Conservation (phyloP, 1,284 basidiomycete genomes). For the Phellopilus nigrolimitatus region DNA sequence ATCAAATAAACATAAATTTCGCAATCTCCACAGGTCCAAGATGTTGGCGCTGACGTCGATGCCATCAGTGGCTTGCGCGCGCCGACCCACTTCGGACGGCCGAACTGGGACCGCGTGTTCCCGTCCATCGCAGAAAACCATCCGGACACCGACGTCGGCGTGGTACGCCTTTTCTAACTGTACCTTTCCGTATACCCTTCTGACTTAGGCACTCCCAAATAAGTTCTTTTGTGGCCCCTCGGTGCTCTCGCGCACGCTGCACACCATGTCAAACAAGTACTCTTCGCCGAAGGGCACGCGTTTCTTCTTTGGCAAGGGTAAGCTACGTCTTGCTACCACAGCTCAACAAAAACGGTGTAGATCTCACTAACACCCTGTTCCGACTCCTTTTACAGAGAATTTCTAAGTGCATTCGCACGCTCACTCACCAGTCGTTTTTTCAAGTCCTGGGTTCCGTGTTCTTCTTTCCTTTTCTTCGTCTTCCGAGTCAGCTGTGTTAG, state of each 20-base stretch:
- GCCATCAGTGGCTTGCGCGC: constrained; percentile 80
- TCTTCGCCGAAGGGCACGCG: constrained; percentile 75
- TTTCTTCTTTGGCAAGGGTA: constrained; percentile 86
- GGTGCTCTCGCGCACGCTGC: constrained; percentile 64
- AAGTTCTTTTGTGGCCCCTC: constrained; percentile 81
- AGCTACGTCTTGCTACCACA: constrained; percentile 21
- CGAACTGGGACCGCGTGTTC: constrained; percentile 90
- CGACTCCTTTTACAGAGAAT: constrained; percentile 23
- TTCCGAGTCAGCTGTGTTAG: no score
- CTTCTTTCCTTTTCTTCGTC: no score
- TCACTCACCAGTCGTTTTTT: not conserved
- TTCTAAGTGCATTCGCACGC: constrained; percentile 21
- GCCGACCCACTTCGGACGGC: constrained; percentile 89
- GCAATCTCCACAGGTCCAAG: constrained; percentile 50
- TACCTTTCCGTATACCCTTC: not conserved
- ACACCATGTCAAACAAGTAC: constrained; percentile 79
- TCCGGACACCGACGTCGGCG: constrained; percentile 79
- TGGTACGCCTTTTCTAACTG: constrained; percentile 39
- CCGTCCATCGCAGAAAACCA: constrained; percentile 72
- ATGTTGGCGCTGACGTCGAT: constrained; percentile 85
- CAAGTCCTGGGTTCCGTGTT: no score
- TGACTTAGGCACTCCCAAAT: not conserved
- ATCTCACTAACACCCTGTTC: not conserved
- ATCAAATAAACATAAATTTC: not conserved
- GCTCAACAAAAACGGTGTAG: not conserved